Base-by-base conservation (phyloP, 2,329 filamentous ascomycete species). In the Xylariaceae sp. region DNA sequence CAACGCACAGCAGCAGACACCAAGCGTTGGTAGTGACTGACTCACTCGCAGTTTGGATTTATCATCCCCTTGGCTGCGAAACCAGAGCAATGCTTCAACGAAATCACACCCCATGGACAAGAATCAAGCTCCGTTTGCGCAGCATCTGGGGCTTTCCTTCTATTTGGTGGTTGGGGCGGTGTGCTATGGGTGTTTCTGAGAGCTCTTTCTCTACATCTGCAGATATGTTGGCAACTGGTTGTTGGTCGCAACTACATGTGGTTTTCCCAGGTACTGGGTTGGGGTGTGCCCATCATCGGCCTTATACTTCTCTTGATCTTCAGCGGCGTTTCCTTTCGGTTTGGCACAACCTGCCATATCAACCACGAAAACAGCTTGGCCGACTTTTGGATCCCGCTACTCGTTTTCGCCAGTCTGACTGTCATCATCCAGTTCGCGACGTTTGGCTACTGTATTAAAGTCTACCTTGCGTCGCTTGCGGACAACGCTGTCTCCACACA, bases 171-270 rank as follows among this genome's bases (percentile, higher is more conserved):
- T 39, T 89, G 91, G 78, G 80, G 83, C 30, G 88, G 85, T 41
- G 82, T 90, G 31, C 84, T 95, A 68, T 99, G 94, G 92, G 83
- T 91, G 56, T 95, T 96, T 66, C 78, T 96, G 52, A 84, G 94
- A 55, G 88, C 92, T 0, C 72, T 97, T 32, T 95, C 90, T 5
- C 85, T 99, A 61, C 94, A 99, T 69, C 82, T 99, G 22, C 94
- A 97, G 69, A 96, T 99, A 57, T 96, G 91, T 75, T 99, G 94
- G 94, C 90, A 97, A 68, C 79, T 95, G 32, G 83, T 92, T 7
- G 88, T 95, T 4, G 94, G 94, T 36, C 81, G 84, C 40, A 87
- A 80, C 61, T 97, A 96, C 70, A 96, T 96, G 83, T 90, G 89
- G 75, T 80, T 82, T 57, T 85, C 92, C 3, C 84, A 96, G 62